Conservation (phyloP, 352 stramenopile genomes). For the Phytophthora colocasiae region DNA sequence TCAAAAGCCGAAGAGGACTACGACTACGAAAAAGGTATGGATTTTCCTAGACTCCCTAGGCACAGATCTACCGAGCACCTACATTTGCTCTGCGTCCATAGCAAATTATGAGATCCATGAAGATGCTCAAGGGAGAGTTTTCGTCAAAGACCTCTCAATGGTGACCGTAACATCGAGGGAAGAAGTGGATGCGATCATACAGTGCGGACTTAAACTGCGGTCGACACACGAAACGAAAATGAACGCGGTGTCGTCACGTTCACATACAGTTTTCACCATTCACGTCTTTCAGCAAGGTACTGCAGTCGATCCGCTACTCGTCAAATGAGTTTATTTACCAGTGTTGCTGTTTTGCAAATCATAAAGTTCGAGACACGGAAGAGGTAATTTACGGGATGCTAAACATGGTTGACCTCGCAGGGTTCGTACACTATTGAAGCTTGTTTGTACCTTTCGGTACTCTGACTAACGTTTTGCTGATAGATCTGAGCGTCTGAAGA, state of each 20-base stretch:
- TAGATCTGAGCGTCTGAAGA: slow-evolving; percentile 85
- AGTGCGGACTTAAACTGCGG: slow-evolving; percentile 85
- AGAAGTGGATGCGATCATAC: slow-evolving; percentile 88
- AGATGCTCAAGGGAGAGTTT: slow-evolving; percentile 92
- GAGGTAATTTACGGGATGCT: slow-evolving; percentile 89
- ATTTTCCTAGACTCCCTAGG: not conserved
- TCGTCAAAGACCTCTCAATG: slow-evolving; percentile 93
- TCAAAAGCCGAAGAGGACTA: slow-evolving; percentile 70
- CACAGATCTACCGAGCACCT: too few species aligned
- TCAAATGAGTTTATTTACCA: not conserved
- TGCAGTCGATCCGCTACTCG: not conserved
- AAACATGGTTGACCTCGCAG: slow-evolving; percentile 87
- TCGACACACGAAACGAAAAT: slow-evolving; percentile 94
- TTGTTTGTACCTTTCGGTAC: not conserved
- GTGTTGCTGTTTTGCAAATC: not conserved
- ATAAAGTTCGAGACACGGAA: slow-evolving; percentile 60
- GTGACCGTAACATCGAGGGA: slow-evolving; percentile 89
- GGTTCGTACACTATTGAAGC: slow-evolving; percentile 22
- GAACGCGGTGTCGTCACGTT: slow-evolving; percentile 91
- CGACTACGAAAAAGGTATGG: slow-evolving; percentile 81
- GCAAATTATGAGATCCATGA: slow-evolving; percentile 94
- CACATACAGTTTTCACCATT: slow-evolving; percentile 90
- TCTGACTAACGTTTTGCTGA: not conserved
- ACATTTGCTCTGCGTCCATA: slow-evolving; percentile 4
- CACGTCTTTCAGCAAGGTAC: slow-evolving; percentile 86